Evolutionary conservation across 805 yeast species (phyloP), one percentile per base, ranked within the genome.

Genomic region (Sugiyamaella boreocaroliniensis): DNA sequence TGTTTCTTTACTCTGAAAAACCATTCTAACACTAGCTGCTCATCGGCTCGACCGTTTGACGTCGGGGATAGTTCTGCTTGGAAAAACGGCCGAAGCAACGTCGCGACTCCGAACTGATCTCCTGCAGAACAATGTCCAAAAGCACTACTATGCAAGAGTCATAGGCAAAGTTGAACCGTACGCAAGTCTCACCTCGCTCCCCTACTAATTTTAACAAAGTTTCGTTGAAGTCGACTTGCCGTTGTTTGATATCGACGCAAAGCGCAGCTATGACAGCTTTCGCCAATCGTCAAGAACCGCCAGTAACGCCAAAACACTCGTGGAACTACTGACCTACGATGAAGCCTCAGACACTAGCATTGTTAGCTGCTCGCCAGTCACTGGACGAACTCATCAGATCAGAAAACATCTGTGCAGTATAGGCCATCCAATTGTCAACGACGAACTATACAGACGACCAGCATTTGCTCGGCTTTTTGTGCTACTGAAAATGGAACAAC

Each of bases 361-460:
- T 18, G 95, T 93, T 3, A 73, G 79, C 53, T 89, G 97, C 68
- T 76, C 72, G 58, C 98, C 98, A 1, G 66, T 77, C 14, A 90
- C 98, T 0, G 99, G 99, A 0, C 76, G 98, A 61, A 88, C 97
- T 0, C 99, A 92, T 67, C 99, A 92, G 64, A 89, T 92, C 48
- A 72, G 99, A 57, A 95, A 92, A 4, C 99, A 93, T 71, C 71
- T 93, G 53, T 95, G 89, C 64, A 81, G 76, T 55, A 60, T 89
- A 8, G 97, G 97, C 0, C 77, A 73, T 63, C 97, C 98, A 0
- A 92, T 92, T 43, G 86, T 83, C 1, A 89, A 93, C 64, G 99
- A 92, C 67, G 95, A 95, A 1, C 74, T 89, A 1, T 92, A 89
- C 63, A 81, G 89, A 6, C 84, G 84, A 58, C 76, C 74, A 18